Evolutionary conservation across 2,329 filamentous ascomycete species (phyloP).

Genomic region (Fonsecaea nubica): DNA sequence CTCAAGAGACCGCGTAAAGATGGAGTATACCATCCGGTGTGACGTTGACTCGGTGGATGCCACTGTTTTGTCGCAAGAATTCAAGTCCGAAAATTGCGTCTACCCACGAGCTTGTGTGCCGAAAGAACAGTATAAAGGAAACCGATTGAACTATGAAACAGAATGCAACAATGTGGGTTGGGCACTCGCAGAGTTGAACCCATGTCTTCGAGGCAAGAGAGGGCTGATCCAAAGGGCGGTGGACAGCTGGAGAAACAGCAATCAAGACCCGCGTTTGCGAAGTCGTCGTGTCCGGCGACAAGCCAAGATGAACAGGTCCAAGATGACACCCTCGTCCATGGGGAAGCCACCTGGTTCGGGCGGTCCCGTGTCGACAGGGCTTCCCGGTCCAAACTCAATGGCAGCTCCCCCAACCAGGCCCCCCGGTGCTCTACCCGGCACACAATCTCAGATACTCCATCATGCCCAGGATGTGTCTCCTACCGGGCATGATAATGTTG

Average conservation of each 20-base stretch:
- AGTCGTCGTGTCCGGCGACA: slow-evolving; percentile 91
- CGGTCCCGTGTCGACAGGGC: slow-evolving; percentile 65
- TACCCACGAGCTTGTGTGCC: slow-evolving; percentile 93
- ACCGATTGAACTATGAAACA: slow-evolving; percentile 93
- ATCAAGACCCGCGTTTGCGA: slow-evolving; percentile 88
- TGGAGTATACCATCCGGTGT: slow-evolving; percentile 98
- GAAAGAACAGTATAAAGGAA: slow-evolving; percentile 96
- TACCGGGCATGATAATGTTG: slow-evolving; percentile 71
- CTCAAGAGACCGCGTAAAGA: slow-evolving; percentile 94
- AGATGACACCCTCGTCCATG: slow-evolving; percentile 64
- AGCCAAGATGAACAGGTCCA: slow-evolving; percentile 92
- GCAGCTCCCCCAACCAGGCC: slow-evolving; percentile 46
- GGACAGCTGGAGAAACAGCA: slow-evolving; percentile 99
- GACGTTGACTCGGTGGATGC: slow-evolving; percentile 97
- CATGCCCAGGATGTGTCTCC: slow-evolving; percentile 72
- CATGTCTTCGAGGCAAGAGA: slow-evolving; percentile 87
- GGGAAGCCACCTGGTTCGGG: slow-evolving; percentile 72
- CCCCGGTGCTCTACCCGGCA: slow-evolving; percentile 71
- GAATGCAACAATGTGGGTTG: slow-evolving; percentile 99
- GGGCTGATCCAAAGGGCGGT: slow-evolving; percentile 96
- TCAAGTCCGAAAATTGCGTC: slow-evolving; percentile 98
- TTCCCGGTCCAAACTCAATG: slow-evolving; percentile 69
- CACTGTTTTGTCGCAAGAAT: slow-evolving; percentile 81
- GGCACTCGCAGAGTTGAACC: slow-evolving; percentile 92
- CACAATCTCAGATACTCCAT: slow-evolving; percentile 72